Evolutionary conservation across 768 basidiomycete genomes (phyloP).

Genomic region (Russula virescens): DNA sequence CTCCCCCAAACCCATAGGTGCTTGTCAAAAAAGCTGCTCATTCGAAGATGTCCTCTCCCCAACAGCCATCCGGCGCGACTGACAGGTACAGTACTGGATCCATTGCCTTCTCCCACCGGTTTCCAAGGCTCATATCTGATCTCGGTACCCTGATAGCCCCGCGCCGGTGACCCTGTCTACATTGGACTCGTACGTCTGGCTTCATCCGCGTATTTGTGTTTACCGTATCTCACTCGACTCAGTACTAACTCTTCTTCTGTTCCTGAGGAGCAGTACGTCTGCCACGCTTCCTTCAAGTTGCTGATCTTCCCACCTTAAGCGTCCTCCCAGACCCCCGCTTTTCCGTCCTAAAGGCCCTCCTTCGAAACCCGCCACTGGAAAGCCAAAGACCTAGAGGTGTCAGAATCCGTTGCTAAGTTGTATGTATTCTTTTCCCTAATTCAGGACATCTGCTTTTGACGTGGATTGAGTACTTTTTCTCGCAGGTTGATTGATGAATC

Average conservation of each 20-base stretch:
- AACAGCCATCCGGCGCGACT: background rate
- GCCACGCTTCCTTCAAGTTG: too few species aligned
- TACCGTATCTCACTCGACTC: background rate
- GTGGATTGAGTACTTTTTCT: background rate
- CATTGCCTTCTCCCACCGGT: too few species aligned
- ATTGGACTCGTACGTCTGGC: background rate
- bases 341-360: slow-evolving; percentile 14
- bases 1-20: too few species aligned
- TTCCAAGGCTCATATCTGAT: too few species aligned
- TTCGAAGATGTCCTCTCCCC: background rate
- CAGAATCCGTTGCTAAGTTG: background rate
- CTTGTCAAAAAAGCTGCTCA: too few species aligned
- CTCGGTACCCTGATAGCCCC: too few species aligned
- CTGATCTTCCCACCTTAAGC: background rate
- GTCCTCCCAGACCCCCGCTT: background rate
- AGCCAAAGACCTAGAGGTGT: background rate
- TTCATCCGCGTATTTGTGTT: background rate
- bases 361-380: background rate
- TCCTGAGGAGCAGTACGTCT: slow-evolving; percentile 1
- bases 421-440: background rate
- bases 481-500: too few species aligned
- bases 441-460: background rate
- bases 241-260: background rate
- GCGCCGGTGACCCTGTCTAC: too few species aligned
- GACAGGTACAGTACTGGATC: background rate